These are phyloP conservation scores for Pestalotiopsis sp. DNA, from an alignment of 2,329 filamentous ascomycete genomes.

Conservation along the genomic window DNA sequence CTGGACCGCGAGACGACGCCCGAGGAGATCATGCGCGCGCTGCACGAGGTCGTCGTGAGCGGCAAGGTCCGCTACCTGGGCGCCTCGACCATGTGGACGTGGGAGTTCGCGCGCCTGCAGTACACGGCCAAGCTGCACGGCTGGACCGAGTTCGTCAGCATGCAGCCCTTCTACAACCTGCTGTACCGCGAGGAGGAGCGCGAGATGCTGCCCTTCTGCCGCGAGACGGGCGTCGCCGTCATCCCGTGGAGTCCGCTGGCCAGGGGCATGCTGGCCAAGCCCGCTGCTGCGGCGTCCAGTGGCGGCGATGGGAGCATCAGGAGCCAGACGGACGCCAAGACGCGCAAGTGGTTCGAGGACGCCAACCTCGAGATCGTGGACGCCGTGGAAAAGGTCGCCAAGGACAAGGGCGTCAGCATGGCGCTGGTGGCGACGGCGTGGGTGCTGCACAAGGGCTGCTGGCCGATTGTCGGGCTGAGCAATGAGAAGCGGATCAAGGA, in stretches of 20 bases:
- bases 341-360: constrained; percentile 40
- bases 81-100: constrained; percentile 42
- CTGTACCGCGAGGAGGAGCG: constrained; percentile 62
- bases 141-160: constrained; percentile 61
- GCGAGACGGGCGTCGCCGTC: constrained; percentile 36
- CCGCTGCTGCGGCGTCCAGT: background rate
- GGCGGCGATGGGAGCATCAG: constrained; percentile 25
- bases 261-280: constrained; percentile 31
- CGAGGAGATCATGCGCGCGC: constrained; percentile 63
- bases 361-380: constrained; percentile 39
- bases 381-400: constrained; percentile 24
- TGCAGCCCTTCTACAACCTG: constrained; percentile 62
- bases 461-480: constrained; percentile 57
- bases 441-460: constrained; percentile 47
- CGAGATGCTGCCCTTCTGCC: constrained; percentile 42
- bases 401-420: constrained; percentile 57
- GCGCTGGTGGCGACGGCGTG: constrained; percentile 62
- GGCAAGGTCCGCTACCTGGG: constrained; percentile 57
- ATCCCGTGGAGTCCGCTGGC: constrained; percentile 31
- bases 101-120: constrained; percentile 47
- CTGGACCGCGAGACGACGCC: constrained; percentile 53
- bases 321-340: constrained; percentile 37
- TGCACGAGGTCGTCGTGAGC: constrained; percentile 59
- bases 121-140: constrained; percentile 50
- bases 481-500: constrained; percentile 57